Conservation (phyloP, 2,329 filamentous ascomycete species). For the Colletotrichum plurivorum region DNA sequence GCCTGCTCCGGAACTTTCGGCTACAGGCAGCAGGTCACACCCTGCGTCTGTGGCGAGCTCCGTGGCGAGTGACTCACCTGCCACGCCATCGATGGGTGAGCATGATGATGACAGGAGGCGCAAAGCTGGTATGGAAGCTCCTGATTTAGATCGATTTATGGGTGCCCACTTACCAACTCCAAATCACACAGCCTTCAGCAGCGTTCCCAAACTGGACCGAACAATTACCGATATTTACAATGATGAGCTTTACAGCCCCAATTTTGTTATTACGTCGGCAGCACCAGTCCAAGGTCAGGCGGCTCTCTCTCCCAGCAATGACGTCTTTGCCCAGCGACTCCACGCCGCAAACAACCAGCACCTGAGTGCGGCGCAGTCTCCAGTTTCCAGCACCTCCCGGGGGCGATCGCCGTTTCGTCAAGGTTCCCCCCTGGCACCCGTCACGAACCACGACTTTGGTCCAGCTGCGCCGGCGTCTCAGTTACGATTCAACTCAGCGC, state of each 20-base stretch:
- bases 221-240: slow-evolving; percentile 89
- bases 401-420: slow-evolving; percentile 87
- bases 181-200: slow-evolving; percentile 46
- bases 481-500: slow-evolving; percentile 64
- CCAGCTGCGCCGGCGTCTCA: slow-evolving; percentile 41
- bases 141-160: slow-evolving; percentile 33
- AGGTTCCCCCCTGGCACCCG: slow-evolving; percentile 73
- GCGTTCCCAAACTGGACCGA: slow-evolving; percentile 82
- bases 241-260: slow-evolving; percentile 87
- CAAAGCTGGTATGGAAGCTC: slow-evolving; percentile 67
- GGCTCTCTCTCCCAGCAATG: slow-evolving; percentile 66
- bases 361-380: slow-evolving; percentile 69
- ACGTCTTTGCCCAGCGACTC: slow-evolving; percentile 81
- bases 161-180: slow-evolving; percentile 54
- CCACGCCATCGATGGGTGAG: slow-evolving; percentile 67
- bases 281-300: slow-evolving; percentile 63
- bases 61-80: slow-evolving; percentile 70
- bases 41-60: slow-evolving; percentile 72
- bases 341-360: slow-evolving; percentile 85
- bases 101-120: slow-evolving; percentile 63
- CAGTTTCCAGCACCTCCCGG: slow-evolving; percentile 64
- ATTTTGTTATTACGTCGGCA: slow-evolving; percentile 69
- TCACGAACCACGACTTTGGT: slow-evolving; percentile 60
- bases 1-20: slow-evolving; percentile 61
- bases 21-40: slow-evolving; percentile 60